Evolutionary conservation across 306 rosid species (phyloP).

Genomic region (Benincasa hispida): DNA sequence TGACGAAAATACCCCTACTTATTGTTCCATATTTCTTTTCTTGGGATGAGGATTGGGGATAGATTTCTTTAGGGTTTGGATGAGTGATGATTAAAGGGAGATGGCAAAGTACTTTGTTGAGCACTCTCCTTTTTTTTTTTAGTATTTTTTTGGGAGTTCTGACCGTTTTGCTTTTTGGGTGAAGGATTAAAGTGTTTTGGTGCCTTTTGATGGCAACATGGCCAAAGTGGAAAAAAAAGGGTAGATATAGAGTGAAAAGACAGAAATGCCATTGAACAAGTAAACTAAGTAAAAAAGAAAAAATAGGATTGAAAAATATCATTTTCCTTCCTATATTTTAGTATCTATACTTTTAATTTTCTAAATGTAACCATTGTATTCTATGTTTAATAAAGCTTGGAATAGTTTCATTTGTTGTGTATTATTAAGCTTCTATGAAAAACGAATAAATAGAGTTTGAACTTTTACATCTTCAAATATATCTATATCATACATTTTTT

Average conservation of each 20-base stretch:
- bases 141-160: not conserved
- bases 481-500: too few species aligned
- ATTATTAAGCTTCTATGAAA: too few species aligned
- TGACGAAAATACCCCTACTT: not conserved
- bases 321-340: too few species aligned
- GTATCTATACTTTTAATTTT: too few species aligned
- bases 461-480: too few species aligned
- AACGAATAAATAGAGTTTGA: too few species aligned
- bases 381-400: too few species aligned
- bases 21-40: not conserved
- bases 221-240: not conserved
- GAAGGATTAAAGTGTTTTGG: constrained; percentile 11
- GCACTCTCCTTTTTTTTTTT: not conserved
- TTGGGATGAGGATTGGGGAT: not conserved
- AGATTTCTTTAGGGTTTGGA: not conserved
- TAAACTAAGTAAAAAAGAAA: not conserved
- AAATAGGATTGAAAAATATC: not conserved
- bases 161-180: constrained; percentile 8
- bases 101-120: constrained; percentile 5
- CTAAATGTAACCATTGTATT: too few species aligned
- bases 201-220: constrained; percentile 15
- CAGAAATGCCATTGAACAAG: not conserved
- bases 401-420: too few species aligned
- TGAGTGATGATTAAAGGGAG: constrained; percentile 7
- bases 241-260: not conserved